Percentiles rank a stretch among this genome's conserved stretches.
These are phyloP conservation scores for Perkinsus marinus DNA, from an alignment of 169 alveolate genomes.

Conservation along the genomic window DNA sequence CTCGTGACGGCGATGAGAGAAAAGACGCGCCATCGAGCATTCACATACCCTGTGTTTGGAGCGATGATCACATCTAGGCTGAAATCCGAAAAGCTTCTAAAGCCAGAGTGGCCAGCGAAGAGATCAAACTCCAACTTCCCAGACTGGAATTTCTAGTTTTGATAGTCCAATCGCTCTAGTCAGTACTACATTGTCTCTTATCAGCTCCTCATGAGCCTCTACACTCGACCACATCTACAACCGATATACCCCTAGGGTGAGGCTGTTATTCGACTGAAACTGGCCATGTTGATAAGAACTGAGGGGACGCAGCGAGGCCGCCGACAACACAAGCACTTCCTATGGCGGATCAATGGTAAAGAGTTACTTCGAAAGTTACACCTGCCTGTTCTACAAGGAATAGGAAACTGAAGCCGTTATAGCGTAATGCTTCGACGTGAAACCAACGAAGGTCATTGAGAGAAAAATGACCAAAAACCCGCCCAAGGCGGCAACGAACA, in stretches of 20 bases:
- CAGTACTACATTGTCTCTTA: neutral
- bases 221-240: neutral
- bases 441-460: too few relatives aligned
- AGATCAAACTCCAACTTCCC: neutral
- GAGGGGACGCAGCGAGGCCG: too few relatives aligned
- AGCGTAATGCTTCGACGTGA: neutral
- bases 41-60: neutral
- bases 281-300: neutral
- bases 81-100: neutral
- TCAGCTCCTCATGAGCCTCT: neutral
- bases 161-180: neutral
- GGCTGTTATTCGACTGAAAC: too few relatives aligned
- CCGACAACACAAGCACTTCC: neutral
- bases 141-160: neutral
- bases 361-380: neutral
- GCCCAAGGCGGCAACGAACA: too few relatives aligned
- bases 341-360: neutral
- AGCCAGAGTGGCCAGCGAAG: neutral
- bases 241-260: neutral
- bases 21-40: neutral
- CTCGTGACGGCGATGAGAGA: too few relatives aligned
- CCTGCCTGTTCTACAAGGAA: neutral
- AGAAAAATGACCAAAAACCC: too few relatives aligned
- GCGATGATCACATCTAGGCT: neutral
- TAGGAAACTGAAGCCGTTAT: neutral